Evolutionary conservation across 192 early-diverging fungal genomes (phyloP).

Genomic region (Globomyces pollinis-pini): DNA sequence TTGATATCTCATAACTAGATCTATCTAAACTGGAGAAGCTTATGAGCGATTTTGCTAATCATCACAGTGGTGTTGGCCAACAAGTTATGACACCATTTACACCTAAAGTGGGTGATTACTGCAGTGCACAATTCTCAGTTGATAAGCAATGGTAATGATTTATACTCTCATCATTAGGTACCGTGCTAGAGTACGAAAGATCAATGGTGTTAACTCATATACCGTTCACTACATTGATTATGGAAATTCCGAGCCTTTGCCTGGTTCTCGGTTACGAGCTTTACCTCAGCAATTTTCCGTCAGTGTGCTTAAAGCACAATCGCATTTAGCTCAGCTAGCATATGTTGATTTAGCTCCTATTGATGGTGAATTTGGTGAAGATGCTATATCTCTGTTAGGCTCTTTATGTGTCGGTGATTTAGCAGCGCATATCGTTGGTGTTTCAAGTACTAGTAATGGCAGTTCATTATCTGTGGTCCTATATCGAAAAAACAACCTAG

Average conservation of each 20-base stretch:
- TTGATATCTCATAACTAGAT: slow-evolving; percentile 33
- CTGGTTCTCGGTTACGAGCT: slow-evolving; percentile 61
- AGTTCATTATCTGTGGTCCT: slow-evolving; percentile 18
- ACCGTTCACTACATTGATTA: slow-evolving; percentile 88
- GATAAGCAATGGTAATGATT: slow-evolving; percentile 63
- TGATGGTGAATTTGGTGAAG: slow-evolving; percentile 61
- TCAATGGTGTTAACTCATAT: slow-evolving; percentile 52
- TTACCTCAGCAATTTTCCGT: slow-evolving; percentile 60
- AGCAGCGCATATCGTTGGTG: slow-evolving; percentile 27
- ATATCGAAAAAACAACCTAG: slow-evolving; percentile 15
- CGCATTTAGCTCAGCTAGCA: slow-evolving; percentile 77
- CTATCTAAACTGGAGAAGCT: slow-evolving; percentile 60
- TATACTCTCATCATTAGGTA: slow-evolving; percentile 52
- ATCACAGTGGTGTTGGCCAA: slow-evolving; percentile 40
- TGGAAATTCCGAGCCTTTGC: slow-evolving; percentile 83
- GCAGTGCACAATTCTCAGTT: slow-evolving; percentile 78
- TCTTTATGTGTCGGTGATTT: slow-evolving; percentile 38
- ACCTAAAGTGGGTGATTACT: slow-evolving; percentile 63
- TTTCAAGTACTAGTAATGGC: slow-evolving; percentile 1
- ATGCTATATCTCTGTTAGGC: slow-evolving; percentile 14
- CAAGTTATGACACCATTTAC: slow-evolving; percentile 20
- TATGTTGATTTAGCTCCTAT: slow-evolving; percentile 73
- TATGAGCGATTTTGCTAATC: slow-evolving; percentile 70
- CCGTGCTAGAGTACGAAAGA: slow-evolving; percentile 71
- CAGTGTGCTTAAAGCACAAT: slow-evolving; percentile 54